Conservation (phyloP, 2,329 filamentous ascomycete species). For the Cercospora citrullina region DNA sequence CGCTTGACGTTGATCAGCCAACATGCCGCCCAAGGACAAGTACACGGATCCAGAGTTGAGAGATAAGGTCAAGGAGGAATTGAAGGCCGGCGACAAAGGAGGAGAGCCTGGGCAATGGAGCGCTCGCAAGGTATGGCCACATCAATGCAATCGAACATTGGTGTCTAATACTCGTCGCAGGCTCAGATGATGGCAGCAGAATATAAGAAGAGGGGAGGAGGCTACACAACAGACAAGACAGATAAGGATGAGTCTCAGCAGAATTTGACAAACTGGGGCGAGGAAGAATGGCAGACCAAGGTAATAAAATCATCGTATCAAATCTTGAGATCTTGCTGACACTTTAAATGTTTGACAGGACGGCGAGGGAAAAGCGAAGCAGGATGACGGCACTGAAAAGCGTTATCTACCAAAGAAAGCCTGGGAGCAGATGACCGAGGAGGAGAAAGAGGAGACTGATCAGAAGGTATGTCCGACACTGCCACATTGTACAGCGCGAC, state of each 20-base stretch:
- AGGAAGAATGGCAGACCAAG: constrained; percentile 55
- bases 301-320: not conserved
- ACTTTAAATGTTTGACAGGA: constrained; percentile 49
- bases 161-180: constrained; percentile 25
- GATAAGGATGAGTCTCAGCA: constrained; percentile 47
- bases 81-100: constrained; percentile 49
- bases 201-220: constrained; percentile 51
- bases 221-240: constrained; percentile 49
- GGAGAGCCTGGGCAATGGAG: constrained; percentile 53
- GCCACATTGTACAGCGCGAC: no score
- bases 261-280: constrained; percentile 48
- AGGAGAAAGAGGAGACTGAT: constrained; percentile 48
- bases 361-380: constrained; percentile 47
- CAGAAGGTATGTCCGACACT: constrained; percentile 28
- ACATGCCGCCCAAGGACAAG: constrained; percentile 50
- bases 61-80: constrained; percentile 50
- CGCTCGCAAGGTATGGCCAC: constrained; percentile 44
- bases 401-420: constrained; percentile 51
- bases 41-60: constrained; percentile 51
- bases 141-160: not conserved
- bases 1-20: not conserved
- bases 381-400: constrained; percentile 48
- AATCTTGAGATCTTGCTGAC: constrained; percentile 34
- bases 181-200: constrained; percentile 50
- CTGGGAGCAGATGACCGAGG: constrained; percentile 51